Base-by-base conservation (phyloP, 2,329 filamentous ascomycete genomes). In the Paecilomyces sp. region DNA sequence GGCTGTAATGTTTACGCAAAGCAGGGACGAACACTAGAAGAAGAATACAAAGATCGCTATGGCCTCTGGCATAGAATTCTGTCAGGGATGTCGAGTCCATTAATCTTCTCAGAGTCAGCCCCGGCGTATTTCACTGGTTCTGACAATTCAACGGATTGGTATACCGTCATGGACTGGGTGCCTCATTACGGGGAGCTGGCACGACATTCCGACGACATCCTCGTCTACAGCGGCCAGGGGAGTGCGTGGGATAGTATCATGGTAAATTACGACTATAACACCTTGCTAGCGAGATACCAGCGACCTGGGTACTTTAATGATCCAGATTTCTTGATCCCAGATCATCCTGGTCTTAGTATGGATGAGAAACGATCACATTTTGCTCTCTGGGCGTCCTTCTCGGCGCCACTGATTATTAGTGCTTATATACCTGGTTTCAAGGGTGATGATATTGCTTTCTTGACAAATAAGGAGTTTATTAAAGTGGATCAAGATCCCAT, bases 321-420 rank as follows among this genome's bases (percentile, higher is more conserved):
- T 59, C 74, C 75, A 12, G 80, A 82, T 58, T 81, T 82, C 69
- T 71, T 68, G 59, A 79, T 82, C 63, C 72, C 82, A 2, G 80
- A 82, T 55, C 81, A 82, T 62, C 76, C 72, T 0, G 72, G 75
- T 18, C 68, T 83, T 30, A 78, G 74, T 0, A 47, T 69, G 8
- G 72, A 72, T 1, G 79, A 83, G 67, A 76, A 76, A 57, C 71
- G 77, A 24, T 77, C 76, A 1, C 80, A 83, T 56, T 83, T 83
- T 57, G 76, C 76, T 1, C 67, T 83, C n/a, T 83, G 80, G 81
- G 77, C 78, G 0, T 79, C 78, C 1, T 73, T 82, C 58, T 80
- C 78, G 57, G 76, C 75, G 11, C 80, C 80, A 1, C 62, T 83
- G 13, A 74, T 83, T 52, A 79, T 83, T 56, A 79, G 80, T 58